Evolutionary conservation across 306 rosid species (phyloP).

Genomic region (Acacia crassicarpa): DNA sequence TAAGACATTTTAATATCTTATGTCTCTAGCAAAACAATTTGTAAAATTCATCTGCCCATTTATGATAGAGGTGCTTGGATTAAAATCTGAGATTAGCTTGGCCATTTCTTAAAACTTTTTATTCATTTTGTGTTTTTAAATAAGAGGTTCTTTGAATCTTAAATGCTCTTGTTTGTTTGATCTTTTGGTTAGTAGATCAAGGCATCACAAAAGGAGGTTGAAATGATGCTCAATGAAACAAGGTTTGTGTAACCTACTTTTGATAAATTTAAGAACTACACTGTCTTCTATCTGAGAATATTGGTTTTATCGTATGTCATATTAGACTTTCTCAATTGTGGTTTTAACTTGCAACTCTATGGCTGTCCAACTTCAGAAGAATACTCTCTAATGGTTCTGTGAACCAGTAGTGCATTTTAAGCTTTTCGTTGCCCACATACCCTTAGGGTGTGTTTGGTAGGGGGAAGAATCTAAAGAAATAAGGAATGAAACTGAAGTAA

Average conservation of each 20-base stretch:
- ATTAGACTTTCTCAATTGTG: slow-evolving; percentile 7
- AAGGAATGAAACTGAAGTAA: background rate
- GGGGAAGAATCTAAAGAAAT: background rate
- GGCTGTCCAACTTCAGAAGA: background rate
- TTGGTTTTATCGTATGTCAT: slow-evolving; percentile 4
- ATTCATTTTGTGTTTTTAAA: slow-evolving; percentile 19
- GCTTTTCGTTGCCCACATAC: background rate
- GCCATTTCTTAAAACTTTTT: background rate
- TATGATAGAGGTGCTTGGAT: background rate
- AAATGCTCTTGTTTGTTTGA: slow-evolving; percentile 21
- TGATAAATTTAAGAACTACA: slow-evolving; percentile 30
- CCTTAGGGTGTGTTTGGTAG: background rate
- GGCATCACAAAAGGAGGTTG: slow-evolving; percentile 82
- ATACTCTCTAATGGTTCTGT: background rate
- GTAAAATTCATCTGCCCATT: background rate
- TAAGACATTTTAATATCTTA: slow-evolving; percentile 8
- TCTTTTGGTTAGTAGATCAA: slow-evolving; percentile 63
- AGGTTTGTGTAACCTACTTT: slow-evolving; percentile 58
- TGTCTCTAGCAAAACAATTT: background rate
- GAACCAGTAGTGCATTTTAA: slow-evolving; percentile 13
- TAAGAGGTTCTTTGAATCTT: slow-evolving; percentile 16
- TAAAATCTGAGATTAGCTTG: slow-evolving; percentile 11
- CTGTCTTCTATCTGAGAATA: slow-evolving; percentile 25
- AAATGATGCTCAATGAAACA: slow-evolving; percentile 78
- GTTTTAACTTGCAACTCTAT: slow-evolving; percentile 3